phyloP scores from a whole-genome alignment of 2,329 filamentous ascomycete genomes.

The Diaporthe caulivora region DNA sequence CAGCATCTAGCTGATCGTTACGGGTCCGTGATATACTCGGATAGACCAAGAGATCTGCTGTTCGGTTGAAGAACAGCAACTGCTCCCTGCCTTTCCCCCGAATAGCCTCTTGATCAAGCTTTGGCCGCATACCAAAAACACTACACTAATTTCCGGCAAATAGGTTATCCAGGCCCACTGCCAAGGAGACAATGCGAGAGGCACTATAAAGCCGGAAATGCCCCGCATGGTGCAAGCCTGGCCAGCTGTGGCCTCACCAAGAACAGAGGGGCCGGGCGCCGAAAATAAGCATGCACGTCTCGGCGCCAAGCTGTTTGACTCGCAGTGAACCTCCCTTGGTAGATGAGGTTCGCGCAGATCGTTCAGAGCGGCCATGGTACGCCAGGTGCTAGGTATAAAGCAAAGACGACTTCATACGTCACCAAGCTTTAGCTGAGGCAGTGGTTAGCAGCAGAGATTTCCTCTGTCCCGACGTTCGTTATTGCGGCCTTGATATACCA shows the following conservation, averaged over 20 bases:
- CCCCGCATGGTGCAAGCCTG: conserved; percentile 11
- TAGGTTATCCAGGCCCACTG: background rate
- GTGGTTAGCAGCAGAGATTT: background rate
- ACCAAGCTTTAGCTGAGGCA: background rate
- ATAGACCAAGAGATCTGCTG: background rate
- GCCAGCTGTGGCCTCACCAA: background rate
- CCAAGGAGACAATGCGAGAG: background rate
- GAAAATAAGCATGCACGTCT: conserved; percentile 3
- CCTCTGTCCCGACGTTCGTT: background rate
- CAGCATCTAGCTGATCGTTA: background rate
- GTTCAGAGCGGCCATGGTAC: background rate
- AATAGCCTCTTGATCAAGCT: background rate
- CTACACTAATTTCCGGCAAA: conserved; percentile 8
- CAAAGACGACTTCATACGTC: background rate
- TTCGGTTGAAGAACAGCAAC: background rate
- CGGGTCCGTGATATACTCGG: background rate
- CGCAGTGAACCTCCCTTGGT: background rate
- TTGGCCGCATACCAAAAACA: background rate
- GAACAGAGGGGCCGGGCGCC: background rate
- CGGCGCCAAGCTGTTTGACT: conserved; percentile 27
- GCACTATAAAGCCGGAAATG: background rate
- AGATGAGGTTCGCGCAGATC: conserved; percentile 17
- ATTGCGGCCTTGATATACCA: background rate
- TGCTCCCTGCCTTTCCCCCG: too few relatives aligned
- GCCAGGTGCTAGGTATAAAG: background rate